Conservation (phyloP, 306 rosid genomes). For the Trifolium repens region DNA sequence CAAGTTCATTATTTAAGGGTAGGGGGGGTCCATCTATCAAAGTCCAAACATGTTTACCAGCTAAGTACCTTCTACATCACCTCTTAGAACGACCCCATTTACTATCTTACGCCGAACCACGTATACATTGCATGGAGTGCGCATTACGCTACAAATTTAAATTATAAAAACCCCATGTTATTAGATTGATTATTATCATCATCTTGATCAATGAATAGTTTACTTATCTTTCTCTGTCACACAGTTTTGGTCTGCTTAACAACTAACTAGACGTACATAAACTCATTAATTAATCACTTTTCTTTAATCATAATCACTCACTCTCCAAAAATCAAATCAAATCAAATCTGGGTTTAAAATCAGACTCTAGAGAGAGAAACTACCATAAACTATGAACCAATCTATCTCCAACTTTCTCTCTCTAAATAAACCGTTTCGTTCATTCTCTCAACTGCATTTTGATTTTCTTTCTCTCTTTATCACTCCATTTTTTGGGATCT, state of each 20-base stretch:
- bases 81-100: not conserved
- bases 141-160: conserved; percentile 53
- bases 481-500: conserved; percentile 17
- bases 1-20: not conserved
- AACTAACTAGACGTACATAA: not conserved
- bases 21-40: not conserved
- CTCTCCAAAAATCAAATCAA: conserved; percentile 22
- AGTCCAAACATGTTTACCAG: conserved; percentile 12
- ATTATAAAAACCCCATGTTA: conserved; percentile 18
- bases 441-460: conserved; percentile 31
- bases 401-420: conserved; percentile 46
- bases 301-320: conserved; percentile 33
- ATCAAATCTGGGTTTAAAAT: conserved; percentile 55
- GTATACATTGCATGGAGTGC: conserved; percentile 46
- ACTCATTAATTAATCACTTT: conserved; percentile 41
- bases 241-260: conserved; percentile 54
- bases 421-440: conserved; percentile 41
- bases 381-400: conserved; percentile 43
- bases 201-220: not conserved
- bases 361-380: conserved; percentile 64
- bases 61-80: conserved; percentile 16
- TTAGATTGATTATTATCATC: not conserved
- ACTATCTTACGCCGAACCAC: conserved; percentile 41
- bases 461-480: conserved; percentile 23
- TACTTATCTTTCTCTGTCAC: conserved; percentile 48